A percentile compares a stretch with the other conserved stretches of the same genome.
Conservation (phyloP, 495 filamentous ascomycete species). For the Daldinia grandis region DNA sequence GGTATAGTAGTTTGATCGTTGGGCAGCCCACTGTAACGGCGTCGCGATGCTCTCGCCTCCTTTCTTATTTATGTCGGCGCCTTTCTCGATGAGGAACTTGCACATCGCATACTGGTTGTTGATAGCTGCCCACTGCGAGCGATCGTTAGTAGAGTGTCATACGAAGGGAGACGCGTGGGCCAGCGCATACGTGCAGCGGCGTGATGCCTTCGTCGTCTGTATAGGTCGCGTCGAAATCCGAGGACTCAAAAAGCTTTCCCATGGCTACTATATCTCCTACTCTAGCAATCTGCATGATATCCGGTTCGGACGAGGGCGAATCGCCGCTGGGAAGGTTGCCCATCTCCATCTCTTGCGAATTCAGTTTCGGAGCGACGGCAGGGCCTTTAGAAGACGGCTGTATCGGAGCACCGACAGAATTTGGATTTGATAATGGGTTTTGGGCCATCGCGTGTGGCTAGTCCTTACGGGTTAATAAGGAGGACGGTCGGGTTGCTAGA, state of each 20-base stretch:
- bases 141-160: constrained; percentile 38
- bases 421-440: constrained; percentile 18
- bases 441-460: constrained; percentile 28
- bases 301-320: constrained; percentile 64
- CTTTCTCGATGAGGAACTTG: constrained; percentile 88
- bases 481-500: not conserved
- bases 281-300: constrained; percentile 95
- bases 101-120: constrained; percentile 97
- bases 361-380: constrained; percentile 66
- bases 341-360: constrained; percentile 71
- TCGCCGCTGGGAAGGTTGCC: constrained; percentile 63
- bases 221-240: constrained; percentile 81
- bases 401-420: constrained; percentile 47
- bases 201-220: constrained; percentile 92
- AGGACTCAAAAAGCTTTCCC: constrained; percentile 84
- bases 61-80: constrained; percentile 92
- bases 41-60: constrained; percentile 94
- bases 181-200: constrained; percentile 82
- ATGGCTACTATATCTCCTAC: constrained; percentile 86
- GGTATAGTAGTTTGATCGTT: constrained; percentile 88
- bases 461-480: not conserved
- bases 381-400: constrained; percentile 66
- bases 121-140: constrained; percentile 92
- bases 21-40: constrained; percentile 95
- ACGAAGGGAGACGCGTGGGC: not conserved